A percentile compares a stretch with the other conserved stretches of the same genome.
phyloP scores from a whole-genome alignment of 106 monocot species.

The Platanthera guangdongensis region DNA sequence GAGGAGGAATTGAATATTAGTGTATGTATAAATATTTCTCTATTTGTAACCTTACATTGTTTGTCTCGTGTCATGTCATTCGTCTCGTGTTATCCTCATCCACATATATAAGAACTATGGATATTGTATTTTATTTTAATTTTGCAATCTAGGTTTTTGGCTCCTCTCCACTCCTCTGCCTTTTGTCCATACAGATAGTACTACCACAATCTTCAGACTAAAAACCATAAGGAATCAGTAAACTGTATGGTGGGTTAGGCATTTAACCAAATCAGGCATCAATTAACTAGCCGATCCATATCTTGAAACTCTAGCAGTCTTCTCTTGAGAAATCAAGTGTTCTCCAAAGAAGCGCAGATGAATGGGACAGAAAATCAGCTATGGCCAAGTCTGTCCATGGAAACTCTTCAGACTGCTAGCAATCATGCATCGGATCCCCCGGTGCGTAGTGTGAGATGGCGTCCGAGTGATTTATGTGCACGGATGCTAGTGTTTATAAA shows the following conservation, averaged over 20 bases:
- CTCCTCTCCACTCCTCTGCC: background rate
- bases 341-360: background rate
- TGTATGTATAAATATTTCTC: no score
- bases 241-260: background rate
- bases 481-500: no score
- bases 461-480: no score
- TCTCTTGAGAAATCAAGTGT: constrained; percentile 1
- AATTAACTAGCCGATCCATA: background rate
- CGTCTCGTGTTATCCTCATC: no score
- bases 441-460: no score
- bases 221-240: background rate
- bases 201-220: background rate
- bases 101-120: no score
- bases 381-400: background rate
- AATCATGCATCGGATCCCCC: no score
- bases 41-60: no score
- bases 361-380: background rate
- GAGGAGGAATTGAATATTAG: no score
- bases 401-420: background rate
- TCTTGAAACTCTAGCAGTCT: background rate
- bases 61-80: no score
- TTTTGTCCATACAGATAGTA: background rate
- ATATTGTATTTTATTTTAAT: no score
- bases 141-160: no score
- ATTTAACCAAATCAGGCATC: background rate